Evolutionary conservation across 2,329 filamentous ascomycete genomes (phyloP).

Genomic region (Fusarium abutilonis): DNA sequence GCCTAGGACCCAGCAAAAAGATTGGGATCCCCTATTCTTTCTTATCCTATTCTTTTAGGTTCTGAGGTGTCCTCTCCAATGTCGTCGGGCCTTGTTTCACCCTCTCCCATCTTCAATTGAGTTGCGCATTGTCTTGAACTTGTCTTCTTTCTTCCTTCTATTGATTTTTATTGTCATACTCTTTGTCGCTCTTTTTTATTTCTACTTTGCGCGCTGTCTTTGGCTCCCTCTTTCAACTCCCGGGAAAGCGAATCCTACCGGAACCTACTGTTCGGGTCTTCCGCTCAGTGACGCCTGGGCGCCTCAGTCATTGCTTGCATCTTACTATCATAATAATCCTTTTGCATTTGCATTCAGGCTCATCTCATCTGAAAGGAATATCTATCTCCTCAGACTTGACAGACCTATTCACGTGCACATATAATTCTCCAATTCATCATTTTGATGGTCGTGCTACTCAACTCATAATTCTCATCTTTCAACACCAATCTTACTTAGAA

Average conservation of each 20-base stretch:
- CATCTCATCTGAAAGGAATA: neutral
- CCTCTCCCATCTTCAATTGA: conserved; percentile 31
- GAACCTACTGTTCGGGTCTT: conserved; percentile 21
- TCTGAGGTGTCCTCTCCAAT: conserved; percentile 43
- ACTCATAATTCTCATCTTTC: conserved; percentile 13
- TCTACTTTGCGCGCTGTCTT: neutral
- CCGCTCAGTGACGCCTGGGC: conserved; percentile 24
- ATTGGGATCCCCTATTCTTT: conserved; percentile 33
- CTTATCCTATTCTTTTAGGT: neutral
- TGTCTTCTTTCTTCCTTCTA: conserved; percentile 10
- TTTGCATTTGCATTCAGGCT: conserved; percentile 4
- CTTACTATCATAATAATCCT: conserved; percentile 19
- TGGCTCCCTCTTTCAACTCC: neutral
- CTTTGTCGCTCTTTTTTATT: conserved; percentile 16
- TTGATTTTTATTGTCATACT: neutral
- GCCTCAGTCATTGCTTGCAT: conserved; percentile 6
- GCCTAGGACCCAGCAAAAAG: conserved; percentile 30
- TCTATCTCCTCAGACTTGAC: conserved; percentile 6
- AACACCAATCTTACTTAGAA: conserved; percentile 15
- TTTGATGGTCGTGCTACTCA: conserved; percentile 11
- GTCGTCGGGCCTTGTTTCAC: conserved; percentile 31
- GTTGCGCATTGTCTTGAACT: conserved; percentile 2
- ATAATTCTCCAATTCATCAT: neutral
- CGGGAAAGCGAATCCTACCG: neutral
- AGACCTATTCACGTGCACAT: conserved; percentile 13